Evolutionary conservation across 441 rosid species (phyloP), one percentile per base, ranked within the genome.

Genomic region (Brassica hybrid): DNA sequence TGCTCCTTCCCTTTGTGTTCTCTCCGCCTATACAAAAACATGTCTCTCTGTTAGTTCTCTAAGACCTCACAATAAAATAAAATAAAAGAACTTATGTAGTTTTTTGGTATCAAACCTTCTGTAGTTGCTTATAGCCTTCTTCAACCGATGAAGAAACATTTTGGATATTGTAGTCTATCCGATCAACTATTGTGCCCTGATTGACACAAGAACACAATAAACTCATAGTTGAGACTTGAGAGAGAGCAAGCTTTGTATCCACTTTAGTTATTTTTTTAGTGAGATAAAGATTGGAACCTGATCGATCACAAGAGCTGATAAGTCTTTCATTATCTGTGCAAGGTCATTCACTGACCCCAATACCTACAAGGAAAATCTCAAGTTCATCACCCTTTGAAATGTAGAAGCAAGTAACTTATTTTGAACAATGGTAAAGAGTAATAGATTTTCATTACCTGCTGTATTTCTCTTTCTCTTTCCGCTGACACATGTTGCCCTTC

Each of bases 301-400:
- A 74, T 94, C 98, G 84, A 96, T 96, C 77, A 96, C 97, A 34
- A 96, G 95, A 52, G 86, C 88, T 7, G 98, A 94, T 43, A 96
- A 81, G 84, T 94, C 98, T 81, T 96, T 96, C 98, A 96, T 94
- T 58, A 96, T 93, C 81, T 96, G 98, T 48, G 98, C 98, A 71
- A 96, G 94, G 78, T 96, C 98, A 72, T 85, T 85, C 72, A 91
- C 96, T 1, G 99, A 93, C 60, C 93, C 88, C 83, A 91, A 87
- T 7, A 89, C 98, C 98, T 92, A 81, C 8, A 65, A 7, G 27
- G 67, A 3, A 7, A 43, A 12, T 34, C 8, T 6, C 38, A 23
- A 71, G 32, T 27, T 27, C 5, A 27, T 27, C 32, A 27, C 32
- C 32, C 0, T 17, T 17, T 0, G 16, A 64, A 56, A 74, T 21